These are phyloP conservation scores for Fomitopsis serialis DNA, from an alignment of 768 basidiomycete genomes.

Conservation along the genomic window DNA sequence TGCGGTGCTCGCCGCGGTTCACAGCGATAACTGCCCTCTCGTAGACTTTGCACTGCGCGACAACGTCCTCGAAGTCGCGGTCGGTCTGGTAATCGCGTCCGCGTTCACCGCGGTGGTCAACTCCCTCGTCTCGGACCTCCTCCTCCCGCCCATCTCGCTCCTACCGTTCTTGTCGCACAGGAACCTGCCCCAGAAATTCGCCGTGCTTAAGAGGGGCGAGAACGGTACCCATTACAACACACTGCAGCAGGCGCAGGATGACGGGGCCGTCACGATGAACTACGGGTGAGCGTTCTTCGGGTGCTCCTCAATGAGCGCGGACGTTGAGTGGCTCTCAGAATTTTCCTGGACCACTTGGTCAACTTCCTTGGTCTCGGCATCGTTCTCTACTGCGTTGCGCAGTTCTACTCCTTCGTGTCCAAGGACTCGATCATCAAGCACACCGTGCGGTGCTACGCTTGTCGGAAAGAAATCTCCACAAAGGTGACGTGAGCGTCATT, in stretches of 20 bases:
- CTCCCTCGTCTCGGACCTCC: conserved; percentile 38
- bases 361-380: conserved; percentile 36
- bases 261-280: conserved; percentile 39
- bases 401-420: conserved; percentile 30
- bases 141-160: conserved; percentile 36
- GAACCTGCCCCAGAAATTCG: conserved; percentile 40
- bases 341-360: conserved; percentile 32
- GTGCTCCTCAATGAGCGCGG: neutral
- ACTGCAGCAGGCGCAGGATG: conserved; percentile 35
- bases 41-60: conserved; percentile 27
- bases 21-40: too few species aligned
- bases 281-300: conserved; percentile 14
- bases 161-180: conserved; percentile 36
- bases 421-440: conserved; percentile 38
- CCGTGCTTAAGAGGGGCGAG: conserved; percentile 30
- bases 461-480: conserved; percentile 36
- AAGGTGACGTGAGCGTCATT: conserved; percentile 23
- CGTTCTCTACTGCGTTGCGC: conserved; percentile 33
- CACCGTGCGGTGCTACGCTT: conserved; percentile 35
- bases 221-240: conserved; percentile 35
- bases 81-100: conserved; percentile 40
- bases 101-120: conserved; percentile 37
- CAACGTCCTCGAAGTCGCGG: conserved; percentile 41
- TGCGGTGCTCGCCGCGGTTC: neutral
- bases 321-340: conserved; percentile 4